These are phyloP conservation scores for Phymatotrichopsis omnivora DNA, from an alignment of 2,329 filamentous ascomycete genomes.

Conservation along the genomic window DNA sequence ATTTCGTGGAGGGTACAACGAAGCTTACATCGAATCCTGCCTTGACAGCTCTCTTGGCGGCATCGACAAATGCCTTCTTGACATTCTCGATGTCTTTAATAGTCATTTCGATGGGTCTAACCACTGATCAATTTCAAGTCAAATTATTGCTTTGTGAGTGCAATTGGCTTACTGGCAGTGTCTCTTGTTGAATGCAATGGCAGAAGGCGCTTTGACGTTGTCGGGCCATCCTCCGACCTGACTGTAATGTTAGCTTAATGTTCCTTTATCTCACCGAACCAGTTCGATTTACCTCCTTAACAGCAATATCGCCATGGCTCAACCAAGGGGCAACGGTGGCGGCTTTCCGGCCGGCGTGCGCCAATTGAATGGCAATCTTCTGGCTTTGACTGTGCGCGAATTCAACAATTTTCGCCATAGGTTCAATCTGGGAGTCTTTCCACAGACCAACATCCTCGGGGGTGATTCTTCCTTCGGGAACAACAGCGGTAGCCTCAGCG, in stretches of 20 bases:
- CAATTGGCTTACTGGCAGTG: slow-evolving; percentile 20
- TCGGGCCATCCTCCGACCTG: slow-evolving; percentile 53
- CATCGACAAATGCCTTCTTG: slow-evolving; percentile 33
- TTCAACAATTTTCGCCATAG: slow-evolving; percentile 59
- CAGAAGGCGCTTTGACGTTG: slow-evolving; percentile 44
- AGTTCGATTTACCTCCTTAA: slow-evolving; percentile 40
- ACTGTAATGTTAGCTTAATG: too few relatives aligned
- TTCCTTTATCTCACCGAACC: too few relatives aligned
- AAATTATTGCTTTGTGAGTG: not conserved
- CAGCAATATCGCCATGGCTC: slow-evolving; percentile 45
- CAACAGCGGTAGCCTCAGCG: slow-evolving; percentile 68
- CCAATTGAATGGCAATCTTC: slow-evolving; percentile 69
- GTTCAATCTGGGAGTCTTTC: slow-evolving; percentile 71
- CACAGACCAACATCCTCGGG: slow-evolving; percentile 72
- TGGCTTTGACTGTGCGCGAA: slow-evolving; percentile 71
- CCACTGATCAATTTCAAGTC: not conserved
- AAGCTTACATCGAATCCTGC: slow-evolving; percentile 35
- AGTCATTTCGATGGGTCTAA: slow-evolving; percentile 32
- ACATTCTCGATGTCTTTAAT: slow-evolving; percentile 34
- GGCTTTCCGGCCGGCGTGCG: slow-evolving; percentile 65
- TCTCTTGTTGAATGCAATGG: slow-evolving; percentile 35
- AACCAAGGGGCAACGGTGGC: slow-evolving; percentile 56
- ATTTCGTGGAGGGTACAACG: not conserved
- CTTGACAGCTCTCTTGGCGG: slow-evolving; percentile 33
- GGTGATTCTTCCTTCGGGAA: slow-evolving; percentile 69